These are phyloP conservation scores for Fusarium xylarioides DNA, from an alignment of 2,329 filamentous ascomycete genomes.

Conservation along the genomic window DNA sequence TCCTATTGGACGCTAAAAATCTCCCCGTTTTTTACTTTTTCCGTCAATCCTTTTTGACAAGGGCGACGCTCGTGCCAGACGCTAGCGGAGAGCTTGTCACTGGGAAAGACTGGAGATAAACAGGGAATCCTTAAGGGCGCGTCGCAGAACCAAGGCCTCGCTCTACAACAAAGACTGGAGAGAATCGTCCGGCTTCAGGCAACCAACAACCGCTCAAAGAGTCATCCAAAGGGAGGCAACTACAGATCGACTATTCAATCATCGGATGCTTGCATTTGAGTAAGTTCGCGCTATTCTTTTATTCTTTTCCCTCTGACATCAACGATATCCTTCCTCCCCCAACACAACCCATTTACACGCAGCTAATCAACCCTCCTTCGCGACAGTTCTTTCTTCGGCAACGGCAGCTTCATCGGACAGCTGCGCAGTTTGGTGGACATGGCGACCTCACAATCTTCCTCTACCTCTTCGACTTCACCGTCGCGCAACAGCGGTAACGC, in stretches of 20 bases:
- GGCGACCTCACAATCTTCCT: constrained; percentile 33
- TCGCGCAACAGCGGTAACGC: constrained; percentile 5
- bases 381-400: constrained; percentile 38
- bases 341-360: not conserved
- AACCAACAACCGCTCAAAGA: constrained; percentile 31
- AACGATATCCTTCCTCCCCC: not conserved
- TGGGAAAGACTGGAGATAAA: constrained; percentile 28
- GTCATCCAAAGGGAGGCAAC: constrained; percentile 8
- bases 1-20: constrained; percentile 17
- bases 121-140: constrained; percentile 40
- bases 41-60: constrained; percentile 34
- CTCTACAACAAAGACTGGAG: not conserved
- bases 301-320: not conserved
- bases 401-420: constrained; percentile 43
- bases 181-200: constrained; percentile 29
- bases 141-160: constrained; percentile 18
- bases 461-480: constrained; percentile 13
- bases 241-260: not conserved
- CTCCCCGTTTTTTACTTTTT: constrained; percentile 34
- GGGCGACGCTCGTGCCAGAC: constrained; percentile 41
- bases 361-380: constrained; percentile 16
- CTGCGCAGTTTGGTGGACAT: constrained; percentile 45
- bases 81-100: constrained; percentile 40
- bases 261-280: constrained; percentile 44
- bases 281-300: constrained; percentile 30